Base-by-base conservation (phyloP, 345 rosid genomes). In the rapeseed (Brassica napus) region DNA sequence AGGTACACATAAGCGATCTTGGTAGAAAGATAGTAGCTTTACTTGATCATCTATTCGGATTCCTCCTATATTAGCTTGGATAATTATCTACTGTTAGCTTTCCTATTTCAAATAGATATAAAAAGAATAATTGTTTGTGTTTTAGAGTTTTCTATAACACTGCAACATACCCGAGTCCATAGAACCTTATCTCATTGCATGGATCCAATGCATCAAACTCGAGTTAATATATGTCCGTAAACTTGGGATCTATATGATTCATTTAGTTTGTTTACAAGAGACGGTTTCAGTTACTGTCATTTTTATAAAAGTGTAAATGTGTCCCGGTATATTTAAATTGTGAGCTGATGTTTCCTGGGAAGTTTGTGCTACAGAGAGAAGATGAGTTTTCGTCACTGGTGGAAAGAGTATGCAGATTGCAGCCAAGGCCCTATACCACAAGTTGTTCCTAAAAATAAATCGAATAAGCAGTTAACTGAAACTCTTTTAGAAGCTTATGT, bases 381-480 rank as follows among this genome's bases (percentile, higher is more conserved):
- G 97, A 93, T 76, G 99, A 91, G 75, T 77, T 95, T 86, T 90
- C 92, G 26, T 91, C 97, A 80, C 82, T 95, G 98, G 98, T 95
- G 99, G 99, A 87, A 83, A 85, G 99, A 93, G 86, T 28, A 28
- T 82, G 97, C 97, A n/a, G 99, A 95, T 80, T 91, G 99, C 74
- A 93, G 97, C 60, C 97, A 87, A 83, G 97, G 98, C 57, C 97
- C 99, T 7, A 69, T 49, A 49, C 83, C 75, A 44, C 86, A 64
- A 77, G 75, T 76, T 62, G 69, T 72, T 82, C 54, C 92, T 1
- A 76, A 73, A 59, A 81, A 69, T 42, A 82, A 82, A 83, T 79
- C 79, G 24, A 81, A 79, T 81, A 47, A 11, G 65, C 73, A 54
- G 75, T 14, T 47, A 47, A 47, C 18, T 80, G 85, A 74, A 37